phyloP scores from a whole-genome alignment of 2,329 filamentous ascomycete genomes.

The Tolypocladium album region DNA sequence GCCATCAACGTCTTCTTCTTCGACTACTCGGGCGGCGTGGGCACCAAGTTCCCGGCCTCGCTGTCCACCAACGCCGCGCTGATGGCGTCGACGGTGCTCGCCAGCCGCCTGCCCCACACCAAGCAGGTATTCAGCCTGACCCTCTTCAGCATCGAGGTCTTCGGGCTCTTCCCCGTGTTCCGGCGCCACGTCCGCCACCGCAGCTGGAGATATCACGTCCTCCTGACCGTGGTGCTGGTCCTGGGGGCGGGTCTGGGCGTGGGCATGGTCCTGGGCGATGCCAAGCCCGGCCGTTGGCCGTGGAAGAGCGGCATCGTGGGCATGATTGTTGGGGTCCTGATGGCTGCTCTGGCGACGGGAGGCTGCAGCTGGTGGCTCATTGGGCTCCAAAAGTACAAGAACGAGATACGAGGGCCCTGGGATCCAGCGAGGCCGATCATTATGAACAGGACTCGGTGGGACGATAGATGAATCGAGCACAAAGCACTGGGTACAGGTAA shows the following conservation, averaged over 20 bases:
- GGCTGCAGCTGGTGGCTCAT: constrained; percentile 98
- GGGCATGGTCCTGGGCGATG: constrained; percentile 46
- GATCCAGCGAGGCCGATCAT: constrained; percentile 88
- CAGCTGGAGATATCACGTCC: constrained; percentile 70
- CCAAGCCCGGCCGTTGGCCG: constrained; percentile 28
- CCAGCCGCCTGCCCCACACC: constrained; percentile 77
- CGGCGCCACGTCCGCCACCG: constrained; percentile 75
- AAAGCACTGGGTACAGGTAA: not conserved
- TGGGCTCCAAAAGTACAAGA: constrained; percentile 95
- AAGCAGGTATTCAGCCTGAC: constrained; percentile 93
- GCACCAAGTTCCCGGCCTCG: constrained; percentile 55
- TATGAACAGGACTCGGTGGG: constrained; percentile 52
- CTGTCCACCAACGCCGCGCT: constrained; percentile 91
- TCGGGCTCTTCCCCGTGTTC: constrained; percentile 95
- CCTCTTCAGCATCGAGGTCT: constrained; percentile 93
- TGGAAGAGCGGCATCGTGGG: constrained; percentile 56
- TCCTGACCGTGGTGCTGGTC: constrained; percentile 66
- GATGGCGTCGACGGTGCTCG: constrained; percentile 92
- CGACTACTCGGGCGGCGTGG: constrained; percentile 72
- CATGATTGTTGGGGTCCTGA: constrained; percentile 62
- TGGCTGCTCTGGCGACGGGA: constrained; percentile 73
- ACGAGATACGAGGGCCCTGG: constrained; percentile 97
- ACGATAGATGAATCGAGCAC: constrained; percentile 16
- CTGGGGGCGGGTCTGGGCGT: constrained; percentile 72
- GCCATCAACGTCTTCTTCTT: constrained; percentile 97